A percentile compares a stretch with the other conserved stretches of the same genome.
phyloP scores from a whole-genome alignment of 805 yeast species.

The Diddensiella caesifluorescens region DNA sequence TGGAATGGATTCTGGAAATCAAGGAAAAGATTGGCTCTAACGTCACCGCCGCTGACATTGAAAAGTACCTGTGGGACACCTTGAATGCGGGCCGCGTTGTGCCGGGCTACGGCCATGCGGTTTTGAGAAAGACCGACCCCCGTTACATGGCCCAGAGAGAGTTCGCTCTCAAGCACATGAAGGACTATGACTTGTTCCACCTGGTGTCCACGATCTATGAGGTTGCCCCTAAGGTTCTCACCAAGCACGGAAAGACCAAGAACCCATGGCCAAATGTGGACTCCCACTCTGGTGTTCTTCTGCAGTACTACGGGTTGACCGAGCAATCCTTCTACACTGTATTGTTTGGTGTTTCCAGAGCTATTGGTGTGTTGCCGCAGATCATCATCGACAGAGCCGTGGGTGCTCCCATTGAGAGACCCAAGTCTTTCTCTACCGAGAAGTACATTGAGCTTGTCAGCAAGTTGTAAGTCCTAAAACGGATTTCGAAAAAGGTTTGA shows the following conservation, averaged over 20 bases:
- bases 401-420: constrained; percentile 81
- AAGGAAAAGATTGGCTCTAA: constrained; percentile 33
- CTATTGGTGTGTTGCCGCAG: constrained; percentile 82
- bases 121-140: constrained; percentile 78
- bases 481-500: neutral
- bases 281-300: constrained; percentile 79
- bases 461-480: constrained; percentile 16
- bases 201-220: constrained; percentile 72
- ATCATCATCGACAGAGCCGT: constrained; percentile 78
- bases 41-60: constrained; percentile 47
- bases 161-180: constrained; percentile 56
- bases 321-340: constrained; percentile 83
- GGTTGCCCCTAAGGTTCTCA: constrained; percentile 76
- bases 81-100: constrained; percentile 71
- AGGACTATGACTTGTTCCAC: constrained; percentile 74
- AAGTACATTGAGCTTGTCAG: constrained; percentile 73
- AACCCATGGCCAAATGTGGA: constrained; percentile 93
- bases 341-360: constrained; percentile 80
- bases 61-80: constrained; percentile 63
- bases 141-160: constrained; percentile 82
- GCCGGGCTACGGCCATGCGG: constrained; percentile 89
- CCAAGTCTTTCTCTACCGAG: constrained; percentile 90
- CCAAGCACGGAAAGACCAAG: constrained; percentile 84
- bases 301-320: constrained; percentile 80
- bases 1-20: constrained; percentile 65